These are phyloP conservation scores for Carex sylvatica DNA, from an alignment of 202 grass and related monocot species.

Conservation along the genomic window DNA sequence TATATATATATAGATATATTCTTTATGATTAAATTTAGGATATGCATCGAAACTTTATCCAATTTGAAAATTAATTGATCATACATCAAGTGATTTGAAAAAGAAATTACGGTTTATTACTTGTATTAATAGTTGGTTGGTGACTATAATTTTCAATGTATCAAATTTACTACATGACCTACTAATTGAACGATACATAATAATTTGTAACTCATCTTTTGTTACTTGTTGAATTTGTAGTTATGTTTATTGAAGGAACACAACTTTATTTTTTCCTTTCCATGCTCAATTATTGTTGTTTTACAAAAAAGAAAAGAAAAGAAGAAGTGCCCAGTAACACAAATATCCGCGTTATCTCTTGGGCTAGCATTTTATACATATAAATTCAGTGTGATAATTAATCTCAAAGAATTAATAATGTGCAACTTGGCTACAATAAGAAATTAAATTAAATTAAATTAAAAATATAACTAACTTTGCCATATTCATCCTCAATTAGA, in stretches of 20 bases:
- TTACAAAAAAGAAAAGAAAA: not conserved
- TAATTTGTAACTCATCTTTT: not conserved
- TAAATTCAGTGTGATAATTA: not conserved
- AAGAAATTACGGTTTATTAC: no score
- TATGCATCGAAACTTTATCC: no score
- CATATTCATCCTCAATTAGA: slow-evolving; percentile 56
- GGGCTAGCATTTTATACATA: not conserved
- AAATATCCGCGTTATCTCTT: not conserved
- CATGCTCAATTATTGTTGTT: no score
- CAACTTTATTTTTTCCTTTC: no score
- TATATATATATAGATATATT: no score
- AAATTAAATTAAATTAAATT: not conserved
- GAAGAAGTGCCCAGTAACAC: not conserved
- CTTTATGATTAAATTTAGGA: no score
- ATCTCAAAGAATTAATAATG: not conserved
- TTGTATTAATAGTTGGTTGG: no score
- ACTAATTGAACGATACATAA: not conserved
- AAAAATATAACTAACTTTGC: slow-evolving; percentile 43
- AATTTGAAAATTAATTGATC: no score
- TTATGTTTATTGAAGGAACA: not conserved
- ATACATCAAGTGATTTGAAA: no score
- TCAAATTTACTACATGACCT: not conserved
- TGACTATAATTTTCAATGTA: not conserved
- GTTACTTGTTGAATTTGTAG: not conserved
- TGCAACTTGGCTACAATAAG: not conserved